These are phyloP conservation scores for Otatea glauca DNA, from an alignment of 176 grass and related monocot genomes.

Conservation along the genomic window DNA sequence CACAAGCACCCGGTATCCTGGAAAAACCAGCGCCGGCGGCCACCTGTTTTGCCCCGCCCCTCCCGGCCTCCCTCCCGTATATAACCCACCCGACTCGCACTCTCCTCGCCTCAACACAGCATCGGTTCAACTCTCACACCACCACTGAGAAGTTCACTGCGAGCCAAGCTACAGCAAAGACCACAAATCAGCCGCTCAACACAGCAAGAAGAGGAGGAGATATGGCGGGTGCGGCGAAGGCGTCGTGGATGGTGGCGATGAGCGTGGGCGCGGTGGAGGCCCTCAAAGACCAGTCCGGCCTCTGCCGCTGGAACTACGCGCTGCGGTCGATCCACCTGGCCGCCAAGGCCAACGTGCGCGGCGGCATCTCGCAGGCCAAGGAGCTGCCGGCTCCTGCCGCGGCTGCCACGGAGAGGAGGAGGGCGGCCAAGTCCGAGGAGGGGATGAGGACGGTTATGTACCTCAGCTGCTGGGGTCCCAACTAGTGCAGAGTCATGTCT, in stretches of 20 bases:
- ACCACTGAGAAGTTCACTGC: background rate
- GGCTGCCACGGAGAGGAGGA: background rate
- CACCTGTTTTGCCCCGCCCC: conserved; percentile 37
- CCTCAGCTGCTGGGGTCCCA: conserved; percentile 63
- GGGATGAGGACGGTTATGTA: conserved; percentile 69
- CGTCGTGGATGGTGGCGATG: conserved; percentile 56
- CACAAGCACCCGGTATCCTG: conserved; percentile 19
- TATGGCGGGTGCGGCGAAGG: conserved; percentile 50
- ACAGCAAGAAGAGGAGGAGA: background rate
- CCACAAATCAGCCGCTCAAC: background rate
- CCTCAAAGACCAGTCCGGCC: conserved; percentile 69
- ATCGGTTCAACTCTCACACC: background rate
- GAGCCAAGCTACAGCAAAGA: background rate
- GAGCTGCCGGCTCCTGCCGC: background rate
- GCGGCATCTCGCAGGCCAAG: conserved; percentile 30
- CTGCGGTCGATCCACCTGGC: conserved; percentile 45
- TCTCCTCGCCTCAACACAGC: background rate
- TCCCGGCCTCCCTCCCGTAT: background rate
- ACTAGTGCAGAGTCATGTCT: background rate
- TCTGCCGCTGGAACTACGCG: conserved; percentile 79
- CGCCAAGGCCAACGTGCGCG: conserved; percentile 37
- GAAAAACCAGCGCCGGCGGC: conserved; percentile 34
- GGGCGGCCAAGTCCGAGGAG: conserved; percentile 53
- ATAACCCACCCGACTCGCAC: background rate
- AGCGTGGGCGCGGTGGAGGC: conserved; percentile 72